Evolutionary conservation across 345 rosid species (phyloP).

Genomic region (Eucalyptus brandiana): DNA sequence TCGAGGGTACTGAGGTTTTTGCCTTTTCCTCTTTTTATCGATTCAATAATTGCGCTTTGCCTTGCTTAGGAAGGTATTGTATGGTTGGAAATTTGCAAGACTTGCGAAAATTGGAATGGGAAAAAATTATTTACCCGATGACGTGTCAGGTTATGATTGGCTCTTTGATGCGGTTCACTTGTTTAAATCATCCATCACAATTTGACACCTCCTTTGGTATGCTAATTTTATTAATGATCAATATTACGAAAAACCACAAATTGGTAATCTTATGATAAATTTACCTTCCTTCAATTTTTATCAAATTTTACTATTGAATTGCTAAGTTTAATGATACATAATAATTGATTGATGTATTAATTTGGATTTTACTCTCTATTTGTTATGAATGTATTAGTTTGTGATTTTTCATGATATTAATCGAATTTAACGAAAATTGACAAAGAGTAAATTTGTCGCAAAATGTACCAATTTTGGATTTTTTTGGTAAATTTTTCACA

Average conservation of each 20-base stretch:
- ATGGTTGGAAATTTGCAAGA: not conserved
- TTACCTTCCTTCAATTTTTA: too few species aligned
- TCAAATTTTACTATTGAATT: too few species aligned
- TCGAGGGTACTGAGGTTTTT: not conserved
- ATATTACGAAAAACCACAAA: too few species aligned
- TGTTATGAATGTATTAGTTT: too few species aligned
- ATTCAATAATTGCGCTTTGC: not conserved
- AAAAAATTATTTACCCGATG: not conserved
- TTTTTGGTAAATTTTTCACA: too few species aligned
- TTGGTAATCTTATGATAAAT: too few species aligned
- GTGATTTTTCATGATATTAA: too few species aligned
- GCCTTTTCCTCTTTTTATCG: not conserved
- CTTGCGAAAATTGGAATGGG: not conserved
- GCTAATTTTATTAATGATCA: not conserved
- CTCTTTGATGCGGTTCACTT: not conserved
- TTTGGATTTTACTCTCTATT: too few species aligned
- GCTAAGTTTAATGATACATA: too few species aligned
- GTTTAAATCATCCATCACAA: not conserved
- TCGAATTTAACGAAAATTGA: too few species aligned
- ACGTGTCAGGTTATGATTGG: not conserved
- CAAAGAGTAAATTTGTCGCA: accelerated
- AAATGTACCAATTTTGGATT: accelerated
- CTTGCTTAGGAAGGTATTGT: not conserved
- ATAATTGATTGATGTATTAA: too few species aligned
- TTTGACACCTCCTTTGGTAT: not conserved